phyloP scores from a whole-genome alignment of 192 early-diverging fungal species.

The Funneliformis geosporum region DNA sequence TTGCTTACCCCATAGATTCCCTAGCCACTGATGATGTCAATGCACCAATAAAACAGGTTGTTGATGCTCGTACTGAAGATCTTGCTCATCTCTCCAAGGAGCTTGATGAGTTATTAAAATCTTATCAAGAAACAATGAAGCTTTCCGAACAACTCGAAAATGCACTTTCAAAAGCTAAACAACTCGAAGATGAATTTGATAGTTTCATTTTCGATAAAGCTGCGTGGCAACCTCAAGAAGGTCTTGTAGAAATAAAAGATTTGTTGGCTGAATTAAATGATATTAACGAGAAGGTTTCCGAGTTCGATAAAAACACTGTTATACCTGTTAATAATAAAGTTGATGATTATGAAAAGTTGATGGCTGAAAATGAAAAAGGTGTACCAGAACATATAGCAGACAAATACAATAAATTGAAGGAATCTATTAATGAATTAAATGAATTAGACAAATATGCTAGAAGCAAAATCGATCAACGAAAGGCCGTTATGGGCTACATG shows the following conservation, averaged over 20 bases:
- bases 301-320: conserved; percentile 13
- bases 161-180: conserved; percentile 2
- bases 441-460: not conserved
- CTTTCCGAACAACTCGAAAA: conserved; percentile 12
- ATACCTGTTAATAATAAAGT: conserved; percentile 5
- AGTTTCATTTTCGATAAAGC: conserved; percentile 20
- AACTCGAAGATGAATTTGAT: conserved; percentile 18
- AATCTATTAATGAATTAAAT: not conserved
- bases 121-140: conserved; percentile 14
- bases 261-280: conserved; percentile 17
- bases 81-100: conserved; percentile 17
- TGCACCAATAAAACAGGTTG: conserved; percentile 17
- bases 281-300: conserved; percentile 8
- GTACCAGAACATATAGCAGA: conserved; percentile 17
- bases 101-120: conserved; percentile 8
- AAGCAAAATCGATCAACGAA: conserved; percentile 16
- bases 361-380: not conserved
- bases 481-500: not conserved
- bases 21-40: not conserved
- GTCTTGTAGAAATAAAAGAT: not conserved
- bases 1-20: not conserved
- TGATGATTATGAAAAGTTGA: conserved; percentile 1
- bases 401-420: not conserved
- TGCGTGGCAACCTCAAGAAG: conserved; percentile 11
- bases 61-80: not conserved